Base-by-base conservation (phyloP, 148 eudicot genomes). In the Camellia granthamiana region DNA sequence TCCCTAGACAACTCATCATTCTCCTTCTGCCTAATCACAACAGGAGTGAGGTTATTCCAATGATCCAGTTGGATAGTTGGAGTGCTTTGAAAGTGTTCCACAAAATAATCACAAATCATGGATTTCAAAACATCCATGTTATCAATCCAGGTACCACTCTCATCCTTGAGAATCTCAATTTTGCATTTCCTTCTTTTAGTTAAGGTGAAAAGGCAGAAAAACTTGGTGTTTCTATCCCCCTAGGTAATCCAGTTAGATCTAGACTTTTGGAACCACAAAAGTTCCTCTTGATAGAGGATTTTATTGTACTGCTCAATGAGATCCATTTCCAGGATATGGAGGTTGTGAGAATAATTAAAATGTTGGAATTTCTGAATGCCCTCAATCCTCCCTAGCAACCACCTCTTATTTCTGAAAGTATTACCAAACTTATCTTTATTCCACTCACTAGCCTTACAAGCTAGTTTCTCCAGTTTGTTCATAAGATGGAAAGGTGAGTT, bases 361-460 rank as follows among this genome's bases (percentile, higher is more conserved):
- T 0, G 1, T 2, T 1, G 7, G 6, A 51, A 3, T 3, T 42
- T 68, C 14, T 41, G 51, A 13, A 68, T 42, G 0, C 72, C 43
- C 0, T 8, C 6, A 1, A 64, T 7, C 2, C 43, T 23, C 0
- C 42, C 44, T 0, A 64, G 1, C 1, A 42, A 3, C 18, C n/a
- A 43, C 6, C 19, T 68, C 0, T 68, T 68, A 2, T 1, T 68
- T 42, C 5, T 12, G 15, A 68, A 68, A 13, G 30, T 41, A 7
- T 68, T 68, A 0, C 49, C 49, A 14, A 71, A 71, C 5, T 1
- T 2, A 6, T 49, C 5, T 71, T 19, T 71, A 8, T 71, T 71
- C 74, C 56, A 46, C 4, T 0, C 2, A 0, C 2, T 3, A 2
- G 5, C 47, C 4, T 1, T 5, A 0, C 2, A 3, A 1, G 46